Conservation (phyloP, 768 basidiomycete genomes). For the Calocera cornea region DNA sequence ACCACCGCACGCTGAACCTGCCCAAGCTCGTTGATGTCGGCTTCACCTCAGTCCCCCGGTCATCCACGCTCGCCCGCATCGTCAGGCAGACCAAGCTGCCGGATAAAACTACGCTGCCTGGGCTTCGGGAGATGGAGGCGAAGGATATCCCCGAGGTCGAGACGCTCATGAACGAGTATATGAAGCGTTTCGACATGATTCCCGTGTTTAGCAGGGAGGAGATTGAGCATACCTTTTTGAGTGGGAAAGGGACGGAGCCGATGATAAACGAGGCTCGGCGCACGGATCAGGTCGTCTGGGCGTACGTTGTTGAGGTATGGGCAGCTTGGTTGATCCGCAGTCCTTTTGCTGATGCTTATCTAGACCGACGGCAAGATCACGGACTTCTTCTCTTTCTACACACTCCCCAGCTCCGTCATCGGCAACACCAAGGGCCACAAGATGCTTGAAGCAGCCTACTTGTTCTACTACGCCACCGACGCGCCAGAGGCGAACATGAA, state of each 20-base stretch:
- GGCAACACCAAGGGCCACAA: conserved; percentile 49
- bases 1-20: conserved; percentile 82
- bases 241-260: conserved; percentile 44
- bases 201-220: conserved; percentile 68
- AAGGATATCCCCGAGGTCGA: conserved; percentile 58
- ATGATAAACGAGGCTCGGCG: conserved; percentile 34
- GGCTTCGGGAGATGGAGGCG: conserved; percentile 80
- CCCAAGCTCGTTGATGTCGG: conserved; percentile 81
- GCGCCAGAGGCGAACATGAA: conserved; percentile 55
- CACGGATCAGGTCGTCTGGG: conserved; percentile 81
- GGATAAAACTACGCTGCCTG: conserved; percentile 53
- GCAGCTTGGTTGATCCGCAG: neutral
- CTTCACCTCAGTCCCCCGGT: conserved; percentile 78
- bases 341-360: neutral
- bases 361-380: conserved; percentile 48
- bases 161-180: conserved; percentile 58
- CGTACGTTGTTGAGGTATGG: conserved; percentile 85
- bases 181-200: conserved; percentile 73
- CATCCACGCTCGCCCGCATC: conserved; percentile 85
- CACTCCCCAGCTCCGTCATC: conserved; percentile 87
- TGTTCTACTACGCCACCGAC: conserved; percentile 89
- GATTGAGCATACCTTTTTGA: conserved; percentile 72
- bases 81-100: conserved; percentile 31
- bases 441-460: conserved; percentile 79
- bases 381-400: conserved; percentile 95